Conservation (phyloP, 2,329 filamentous ascomycete species). For the Triangularia verruculosa region DNA sequence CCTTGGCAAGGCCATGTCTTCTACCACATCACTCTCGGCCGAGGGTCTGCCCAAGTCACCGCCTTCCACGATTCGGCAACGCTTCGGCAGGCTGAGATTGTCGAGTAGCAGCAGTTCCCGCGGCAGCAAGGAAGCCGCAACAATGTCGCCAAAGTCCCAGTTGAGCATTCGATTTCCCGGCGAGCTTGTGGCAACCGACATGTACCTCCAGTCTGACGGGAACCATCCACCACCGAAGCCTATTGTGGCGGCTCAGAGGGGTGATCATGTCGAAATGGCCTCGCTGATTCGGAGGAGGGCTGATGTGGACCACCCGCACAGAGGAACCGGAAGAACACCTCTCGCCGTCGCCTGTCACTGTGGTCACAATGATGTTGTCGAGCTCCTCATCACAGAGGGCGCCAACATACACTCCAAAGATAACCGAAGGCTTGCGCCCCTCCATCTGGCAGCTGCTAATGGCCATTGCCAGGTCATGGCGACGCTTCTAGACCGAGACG, state of each 20-base stretch:
- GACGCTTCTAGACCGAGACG: neutral
- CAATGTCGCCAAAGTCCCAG: conserved; percentile 1
- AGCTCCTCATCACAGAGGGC: conserved; percentile 2
- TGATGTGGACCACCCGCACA: neutral
- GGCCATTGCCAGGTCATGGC: conserved; percentile 1
- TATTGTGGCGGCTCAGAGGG: conserved; percentile 6
- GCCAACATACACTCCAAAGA: conserved; percentile 1
- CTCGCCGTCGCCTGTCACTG: conserved; percentile 9
- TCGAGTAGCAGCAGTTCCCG: neutral
- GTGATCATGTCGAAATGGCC: conserved; percentile 5
- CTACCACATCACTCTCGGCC: conserved; percentile 7
- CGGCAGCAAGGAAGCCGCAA: neutral
- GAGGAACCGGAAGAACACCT: conserved; percentile 7
- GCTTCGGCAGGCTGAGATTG: neutral
- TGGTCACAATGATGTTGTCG: conserved; percentile 6
- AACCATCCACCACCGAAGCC: conserved; percentile 1
- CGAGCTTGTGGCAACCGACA: neutral
- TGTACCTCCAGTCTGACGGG: conserved; percentile 9
- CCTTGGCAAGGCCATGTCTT: neutral
- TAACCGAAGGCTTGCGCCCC: neutral
- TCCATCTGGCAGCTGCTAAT: conserved; percentile 6
- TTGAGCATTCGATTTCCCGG: conserved; percentile 6
- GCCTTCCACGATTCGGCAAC: neutral
- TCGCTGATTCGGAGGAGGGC: conserved; percentile 5
- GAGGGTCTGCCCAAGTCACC: neutral